A percentile compares a stretch with the other conserved stretches of the same genome.
Evolutionary conservation across 345 rosid species (phyloP).

Genomic region (Dovyalis caffra): DNA sequence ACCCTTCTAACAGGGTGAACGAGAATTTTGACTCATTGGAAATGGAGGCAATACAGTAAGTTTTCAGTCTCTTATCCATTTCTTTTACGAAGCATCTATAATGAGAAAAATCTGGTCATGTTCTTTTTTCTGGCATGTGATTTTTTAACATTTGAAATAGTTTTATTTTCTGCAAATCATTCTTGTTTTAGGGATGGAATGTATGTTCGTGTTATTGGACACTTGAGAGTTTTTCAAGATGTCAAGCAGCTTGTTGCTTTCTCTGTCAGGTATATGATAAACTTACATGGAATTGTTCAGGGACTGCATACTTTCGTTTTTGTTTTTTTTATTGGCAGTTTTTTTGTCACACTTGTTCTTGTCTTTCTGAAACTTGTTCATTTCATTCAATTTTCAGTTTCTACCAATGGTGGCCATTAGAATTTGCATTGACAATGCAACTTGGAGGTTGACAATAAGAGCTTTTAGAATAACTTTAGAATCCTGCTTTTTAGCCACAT

Average conservation of each 20-base stretch:
- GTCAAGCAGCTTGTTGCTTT: slow-evolving; percentile 63
- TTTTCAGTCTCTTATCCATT: neutral
- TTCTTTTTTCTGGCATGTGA: too few species aligned
- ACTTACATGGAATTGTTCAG: too few species aligned
- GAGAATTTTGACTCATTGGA: slow-evolving; percentile 62
- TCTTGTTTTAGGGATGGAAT: slow-evolving; percentile 56
- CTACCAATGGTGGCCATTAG: too few species aligned
- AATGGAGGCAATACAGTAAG: slow-evolving; percentile 69
- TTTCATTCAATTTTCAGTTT: neutral
- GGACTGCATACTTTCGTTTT: too few species aligned
- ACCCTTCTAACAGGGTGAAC: slow-evolving; percentile 53
- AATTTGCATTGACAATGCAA: too few species aligned
- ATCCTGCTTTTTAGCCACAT: too few species aligned
- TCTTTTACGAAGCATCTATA: too few species aligned
- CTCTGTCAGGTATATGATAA: slow-evolving; percentile 84
- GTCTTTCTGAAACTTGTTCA: neutral
- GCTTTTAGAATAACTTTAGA: too few species aligned
- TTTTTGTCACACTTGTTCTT: too few species aligned
- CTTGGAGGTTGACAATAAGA: too few species aligned
- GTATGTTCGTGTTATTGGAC: slow-evolving; percentile 79
- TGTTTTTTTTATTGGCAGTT: too few species aligned
- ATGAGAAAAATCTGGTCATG: too few species aligned
- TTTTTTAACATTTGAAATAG: neutral
- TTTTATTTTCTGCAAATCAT: neutral
- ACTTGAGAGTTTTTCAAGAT: slow-evolving; percentile 70